Base-by-base conservation (phyloP, 768 basidiomycete species). In the Tremella yokohamensis region DNA sequence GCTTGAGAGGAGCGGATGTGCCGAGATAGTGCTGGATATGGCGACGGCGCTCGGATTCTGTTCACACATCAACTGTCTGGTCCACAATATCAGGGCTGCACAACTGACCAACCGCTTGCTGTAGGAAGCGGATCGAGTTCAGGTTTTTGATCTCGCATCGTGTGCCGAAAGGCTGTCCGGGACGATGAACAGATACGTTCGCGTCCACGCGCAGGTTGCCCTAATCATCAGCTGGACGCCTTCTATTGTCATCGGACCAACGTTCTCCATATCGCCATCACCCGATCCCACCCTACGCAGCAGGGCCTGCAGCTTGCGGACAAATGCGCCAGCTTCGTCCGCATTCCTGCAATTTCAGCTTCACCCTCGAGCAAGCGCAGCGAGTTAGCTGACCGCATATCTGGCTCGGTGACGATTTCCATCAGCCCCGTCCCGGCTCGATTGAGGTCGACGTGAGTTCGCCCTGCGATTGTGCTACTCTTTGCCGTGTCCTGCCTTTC, bases 71-170 rank as follows among this genome's bases (percentile, higher is more conserved):
- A 45, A 16, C 49, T 11, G 37, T 8, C 38, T 22, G 22, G n/a
- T n/a, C n/a, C 29, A 34, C 29, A 34, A 11, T 34, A 34, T 34
- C 11, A n/a, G 22, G 22, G 15, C 42, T 4, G 42, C 22, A 45
- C n/a, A 26, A 66, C 78, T 49, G 13, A 96, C 94, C 82, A 52
- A 97, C 90, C 12, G 93, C 94, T 16, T 83, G 81, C 75, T 83
- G 83, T 79, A 91, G 86, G 75, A 87, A 91, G 62, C 84, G 84
- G 42, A 96, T 81, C 54, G 90, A 91, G 72, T 97, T 97, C 42
- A 99, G 81, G 68, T 99, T 99, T 78, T 99, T 99, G 66, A 99
- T 84, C 77, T 99, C 94, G 69, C 91, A 93, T 26, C 94, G 85
- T 1, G 87, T 94, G 1, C 92, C 79, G 3, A 62, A 71, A 9